Base-by-base conservation (phyloP, 768 basidiomycete species). In the Clavulina sp. region DNA sequence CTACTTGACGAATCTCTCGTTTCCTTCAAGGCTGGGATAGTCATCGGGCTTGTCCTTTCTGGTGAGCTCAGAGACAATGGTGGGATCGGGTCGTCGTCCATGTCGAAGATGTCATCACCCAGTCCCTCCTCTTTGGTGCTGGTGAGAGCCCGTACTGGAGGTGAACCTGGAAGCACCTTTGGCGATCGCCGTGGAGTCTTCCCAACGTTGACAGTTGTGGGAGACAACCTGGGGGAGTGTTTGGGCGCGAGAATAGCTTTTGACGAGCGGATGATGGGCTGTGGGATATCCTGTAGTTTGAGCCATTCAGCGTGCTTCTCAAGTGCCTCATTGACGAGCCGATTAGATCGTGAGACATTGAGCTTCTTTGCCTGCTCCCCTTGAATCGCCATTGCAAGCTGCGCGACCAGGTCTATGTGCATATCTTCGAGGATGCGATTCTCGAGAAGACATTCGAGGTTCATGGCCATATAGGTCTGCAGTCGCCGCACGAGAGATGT, bases 381-480 rank as follows among this genome's bases (percentile, higher is more conserved):
- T 18, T 70, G 68, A 2, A 80, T 69, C 55, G 75, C 81, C 2
- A 64, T 60, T 2, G 80, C 69, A 4, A 99, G 73, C 56, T 80
- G 75, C 48, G 74, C 73, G 56, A 93, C 65, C 21, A 87, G 72
- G 31, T 73, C 70, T 18, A 69, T 60, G 2, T 79, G 70, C 33
- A 93, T 71, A 49, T 81, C 81, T 52, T 91, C 84, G 23, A 99
- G 73, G 59, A 92, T 73, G 18, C 74, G 74, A 31, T 70, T 71
- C 60, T 96, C 89, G 19, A 99, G 73, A 48, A 95, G 72, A 0
- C 79, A 77, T 63, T 99, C 95, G 69, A 93, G 70, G 60, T 88
- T 92, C 52, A 76, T 74, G 2, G 76, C 67, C 59, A 95, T 80
- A 64, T 88, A 96, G 24, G 70, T 75, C 63, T 88, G 77, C 32